These are phyloP conservation scores for Asterionellopsis glacialis DNA, from an alignment of 108 stramenopile species.

Conservation along the genomic window DNA sequence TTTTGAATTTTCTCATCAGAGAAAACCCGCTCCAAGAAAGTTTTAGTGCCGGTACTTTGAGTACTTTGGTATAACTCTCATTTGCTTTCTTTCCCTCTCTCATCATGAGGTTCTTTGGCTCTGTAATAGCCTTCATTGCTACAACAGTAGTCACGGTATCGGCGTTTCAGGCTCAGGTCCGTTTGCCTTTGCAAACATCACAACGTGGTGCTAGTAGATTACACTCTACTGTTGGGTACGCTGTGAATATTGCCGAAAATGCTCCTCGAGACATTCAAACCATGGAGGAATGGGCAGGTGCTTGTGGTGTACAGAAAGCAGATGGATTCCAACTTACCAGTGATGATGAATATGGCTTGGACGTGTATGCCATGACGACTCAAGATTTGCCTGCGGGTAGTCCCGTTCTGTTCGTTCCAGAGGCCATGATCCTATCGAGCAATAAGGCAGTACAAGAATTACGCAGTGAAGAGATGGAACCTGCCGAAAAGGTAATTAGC, in stretches of 20 bases:
- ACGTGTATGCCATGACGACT: constrained; percentile 18
- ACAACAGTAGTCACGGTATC: too few species aligned
- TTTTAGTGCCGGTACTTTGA: too few species aligned
- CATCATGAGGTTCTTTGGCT: too few species aligned
- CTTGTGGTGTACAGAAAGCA: constrained; percentile 2
- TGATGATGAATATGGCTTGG: constrained; percentile 22
- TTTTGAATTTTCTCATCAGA: too few species aligned
- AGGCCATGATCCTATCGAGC: constrained; percentile 31
- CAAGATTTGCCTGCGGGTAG: constrained; percentile 30
- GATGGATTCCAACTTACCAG: constrained; percentile 40
- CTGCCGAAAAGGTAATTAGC: constrained; percentile 24
- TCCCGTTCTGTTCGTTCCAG: constrained; percentile 35
- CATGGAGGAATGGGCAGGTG: constrained; percentile 5
- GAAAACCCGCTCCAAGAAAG: too few species aligned
- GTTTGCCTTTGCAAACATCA: too few species aligned
- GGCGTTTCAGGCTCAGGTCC: too few species aligned
- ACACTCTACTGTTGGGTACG: too few species aligned
- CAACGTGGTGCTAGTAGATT: too few species aligned
- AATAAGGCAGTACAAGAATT: constrained; percentile 31
- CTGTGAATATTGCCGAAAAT: constrained; percentile 5
- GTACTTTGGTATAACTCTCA: too few species aligned
- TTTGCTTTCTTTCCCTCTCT: too few species aligned
- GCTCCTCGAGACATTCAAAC: constrained; percentile 2
- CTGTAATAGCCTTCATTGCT: too few species aligned
- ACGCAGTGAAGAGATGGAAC: constrained; percentile 9